Percentiles rank a stretch among this genome's conserved stretches.
These are phyloP conservation scores for Trichoderma gracile DNA, from an alignment of 2,329 filamentous ascomycete species.

Conservation along the genomic window DNA sequence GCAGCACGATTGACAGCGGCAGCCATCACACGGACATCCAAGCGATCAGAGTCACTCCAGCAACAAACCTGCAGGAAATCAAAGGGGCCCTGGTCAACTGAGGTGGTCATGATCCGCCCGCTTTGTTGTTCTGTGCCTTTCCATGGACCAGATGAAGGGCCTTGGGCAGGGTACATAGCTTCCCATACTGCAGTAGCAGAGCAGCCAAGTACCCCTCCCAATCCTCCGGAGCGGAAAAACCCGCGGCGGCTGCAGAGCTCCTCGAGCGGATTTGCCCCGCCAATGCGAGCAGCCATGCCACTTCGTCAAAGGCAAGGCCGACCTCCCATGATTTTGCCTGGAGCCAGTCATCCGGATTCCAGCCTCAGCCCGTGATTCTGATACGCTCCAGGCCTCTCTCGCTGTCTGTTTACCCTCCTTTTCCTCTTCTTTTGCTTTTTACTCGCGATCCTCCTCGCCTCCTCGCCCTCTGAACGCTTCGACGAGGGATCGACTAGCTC, in stretches of 20 bases:
- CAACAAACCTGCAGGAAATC: background rate
- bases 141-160: background rate
- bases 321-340: conserved; percentile 26
- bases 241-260: conserved; percentile 4
- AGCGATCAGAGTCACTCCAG: too few species aligned
- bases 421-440: background rate
- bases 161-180: background rate
- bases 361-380: conserved; percentile 10
- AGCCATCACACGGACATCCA: too few species aligned
- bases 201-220: background rate
- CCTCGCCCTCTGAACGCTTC: background rate
- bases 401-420: background rate
- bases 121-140: too few species aligned
- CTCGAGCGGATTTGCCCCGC: conserved; percentile 25
- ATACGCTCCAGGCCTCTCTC: conserved; percentile 10
- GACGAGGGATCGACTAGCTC: background rate
- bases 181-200: background rate
- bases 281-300: conserved; percentile 25
- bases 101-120: too few species aligned
- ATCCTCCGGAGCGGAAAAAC: conserved; percentile 38
- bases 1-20: too few species aligned
- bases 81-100: background rate
- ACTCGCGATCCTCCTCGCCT: background rate
- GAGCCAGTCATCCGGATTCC: conserved; percentile 24
- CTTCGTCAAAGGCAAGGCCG: conserved; percentile 24